A percentile compares a stretch with the other conserved stretches of the same genome.
Conservation (phyloP, 345 rosid species). For the Raphanus raphanistrum region DNA sequence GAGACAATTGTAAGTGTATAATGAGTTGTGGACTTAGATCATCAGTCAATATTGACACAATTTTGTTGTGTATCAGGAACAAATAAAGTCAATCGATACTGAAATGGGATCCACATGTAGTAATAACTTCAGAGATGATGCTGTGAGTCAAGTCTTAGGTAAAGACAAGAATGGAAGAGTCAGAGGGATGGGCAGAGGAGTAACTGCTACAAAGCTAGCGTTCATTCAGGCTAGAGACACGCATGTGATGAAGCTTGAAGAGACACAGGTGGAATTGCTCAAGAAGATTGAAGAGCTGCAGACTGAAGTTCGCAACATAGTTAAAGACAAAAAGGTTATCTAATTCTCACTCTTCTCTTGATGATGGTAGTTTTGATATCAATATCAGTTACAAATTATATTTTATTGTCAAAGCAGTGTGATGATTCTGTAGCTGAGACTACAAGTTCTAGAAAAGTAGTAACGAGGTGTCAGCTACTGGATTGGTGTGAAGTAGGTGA, state of each 20-base stretch:
- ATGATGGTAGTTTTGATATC: neutral
- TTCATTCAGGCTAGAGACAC: neutral
- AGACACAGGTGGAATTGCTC: neutral
- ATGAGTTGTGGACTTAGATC: too few relatives aligned
- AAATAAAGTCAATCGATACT: too few relatives aligned
- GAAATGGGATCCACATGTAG: neutral
- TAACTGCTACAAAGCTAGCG: neutral
- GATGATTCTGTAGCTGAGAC: neutral
- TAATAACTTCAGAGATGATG: neutral
- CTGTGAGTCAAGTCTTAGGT: neutral
- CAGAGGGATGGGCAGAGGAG: neutral
- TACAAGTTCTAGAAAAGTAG: neutral
- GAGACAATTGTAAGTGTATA: too few relatives aligned
- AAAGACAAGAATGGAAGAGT: neutral
- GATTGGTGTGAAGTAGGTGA: neutral
- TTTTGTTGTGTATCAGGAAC: too few relatives aligned
- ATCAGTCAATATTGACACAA: too few relatives aligned
- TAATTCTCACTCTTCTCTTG: neutral
- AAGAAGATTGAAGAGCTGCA: neutral
- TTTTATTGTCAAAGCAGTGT: neutral
- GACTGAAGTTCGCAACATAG: neutral
- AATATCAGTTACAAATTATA: too few relatives aligned
- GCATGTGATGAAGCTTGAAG: neutral
- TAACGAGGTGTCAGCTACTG: neutral
- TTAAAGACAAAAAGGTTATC: neutral